Evolutionary conservation across 1,139 yeast genomes (phyloP), one percentile per base, ranked within the genome.

Genomic region (Kodamaea ohmeri): DNA sequence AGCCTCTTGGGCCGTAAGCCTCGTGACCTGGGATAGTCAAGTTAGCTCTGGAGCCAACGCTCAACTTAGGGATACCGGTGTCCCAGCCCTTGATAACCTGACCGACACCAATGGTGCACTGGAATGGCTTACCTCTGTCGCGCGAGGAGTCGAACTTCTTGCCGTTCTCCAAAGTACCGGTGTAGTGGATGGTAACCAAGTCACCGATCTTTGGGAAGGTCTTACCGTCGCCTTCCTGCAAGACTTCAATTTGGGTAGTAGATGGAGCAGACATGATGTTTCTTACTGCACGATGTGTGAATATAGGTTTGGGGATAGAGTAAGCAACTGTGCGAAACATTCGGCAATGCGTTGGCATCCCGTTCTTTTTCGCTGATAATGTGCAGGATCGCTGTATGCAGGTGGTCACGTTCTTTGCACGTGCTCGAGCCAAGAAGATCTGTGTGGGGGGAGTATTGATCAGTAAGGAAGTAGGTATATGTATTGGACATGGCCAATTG

Each of bases 81-180:
- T 90, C 97, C 97, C 97, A 90, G 48, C 97, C 97, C 56, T 79
- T 77, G 67, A 90, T 90, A 49, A 90, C 97, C 69, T 85, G 95
- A 45, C 97, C 97, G 51, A 86, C 95, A 61, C 97, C 97, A 62
- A 90, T 85, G 64, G 72, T 71, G 65, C 95, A 85, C 63, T 87
- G 88, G 80, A 92, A 90, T 49, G 97, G 97, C 65, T 82, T 77
- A 56, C 95, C 94, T 69, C 97, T 83, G 72, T 85, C 95, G 53
- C 89, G 77, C 35, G 97, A 89, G 42, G 96, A 86, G 68, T 92
- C 97, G 61, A 92, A 92, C 67, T 87, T 88, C 70, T 84, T 85
- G 55, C 97, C 97, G 62, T 85, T 84, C 65, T 86, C 94, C 56
- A 92, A 76, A 39, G 95, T 88, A 52, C 98, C 98, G 39, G 86